Evolutionary conservation across 352 stramenopile genomes (phyloP), one percentile per base, ranked within the genome.

Genomic region (Phytophthora palmivora): DNA sequence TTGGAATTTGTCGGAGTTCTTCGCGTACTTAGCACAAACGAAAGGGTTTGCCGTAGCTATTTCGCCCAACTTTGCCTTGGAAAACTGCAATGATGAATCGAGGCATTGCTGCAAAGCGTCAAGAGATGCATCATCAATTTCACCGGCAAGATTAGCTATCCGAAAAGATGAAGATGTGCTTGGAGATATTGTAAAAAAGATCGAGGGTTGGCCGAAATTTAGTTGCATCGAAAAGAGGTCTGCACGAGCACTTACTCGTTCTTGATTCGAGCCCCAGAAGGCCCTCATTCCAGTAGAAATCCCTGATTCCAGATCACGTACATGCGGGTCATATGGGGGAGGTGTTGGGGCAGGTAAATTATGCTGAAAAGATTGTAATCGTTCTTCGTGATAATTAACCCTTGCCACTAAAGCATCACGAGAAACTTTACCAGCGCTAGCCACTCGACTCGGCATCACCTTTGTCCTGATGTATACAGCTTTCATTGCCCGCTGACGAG

Each of bases 151-250:
- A 44, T 59, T 51, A 6, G 51, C 51, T 12, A 51, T 44, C 36
- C 39, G 38, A 44, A 44, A 56, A 6, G 48, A 16, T 6, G 16
- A 21, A 1, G 16, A 33, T 2, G 26, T 28, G 19, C 18, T 24
- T 16, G 51, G 52, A 5, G 30, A 60, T 28, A 53, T 19, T 9
- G 42, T 60, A 32, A 60, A 60, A 46, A 52, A 16, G 4, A 54
- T 16, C 45, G 53, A 9, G 8, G 26, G 26, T 32, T 32, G 26
- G 26, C 26, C 26, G 8, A 32, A 32, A 4, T 32, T 32, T 4
- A 32, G 26, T 19, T 32, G 26, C 8, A 32, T 32, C 4, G 26
- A 32, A 8, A 32, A 32, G 26, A 32, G 26, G 8, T 32, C 26
- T 9, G 8, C 26, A 9, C 26, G 4, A 4, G 26, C 26, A 8